phyloP scores from a whole-genome alignment of 371 early-diverging fungal species.

The Phascolomyces articulosus region DNA sequence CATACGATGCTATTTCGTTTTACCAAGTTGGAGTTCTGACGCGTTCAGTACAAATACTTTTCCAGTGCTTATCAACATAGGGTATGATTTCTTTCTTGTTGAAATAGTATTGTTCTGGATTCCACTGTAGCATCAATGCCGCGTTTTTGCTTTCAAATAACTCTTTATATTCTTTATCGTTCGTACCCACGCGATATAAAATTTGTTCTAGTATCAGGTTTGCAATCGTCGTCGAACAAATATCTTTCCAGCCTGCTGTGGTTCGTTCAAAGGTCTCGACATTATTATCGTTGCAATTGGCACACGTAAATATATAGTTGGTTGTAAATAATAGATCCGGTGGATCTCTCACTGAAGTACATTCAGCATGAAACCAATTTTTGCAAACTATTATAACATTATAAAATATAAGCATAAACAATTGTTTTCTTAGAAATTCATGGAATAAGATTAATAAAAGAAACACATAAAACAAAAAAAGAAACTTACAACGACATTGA shows the following conservation, averaged over 20 bases:
- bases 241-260: constrained; percentile 75
- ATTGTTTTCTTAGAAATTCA: neutral
- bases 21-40: constrained; percentile 68
- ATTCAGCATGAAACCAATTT: constrained; percentile 74
- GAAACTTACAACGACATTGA: constrained; percentile 60
- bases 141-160: constrained; percentile 57
- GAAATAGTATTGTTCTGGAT: constrained; percentile 62
- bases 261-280: constrained; percentile 64
- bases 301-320: constrained; percentile 66
- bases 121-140: constrained; percentile 52
- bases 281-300: constrained; percentile 36
- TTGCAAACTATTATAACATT: constrained; percentile 58
- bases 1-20: too few relatives aligned
- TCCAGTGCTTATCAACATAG: constrained; percentile 72
- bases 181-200: constrained; percentile 30
- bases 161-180: constrained; percentile 41
- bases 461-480: too few relatives aligned
- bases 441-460: too few relatives aligned
- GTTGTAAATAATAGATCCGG: constrained; percentile 64
- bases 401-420: neutral
- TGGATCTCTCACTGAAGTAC: constrained; percentile 52
- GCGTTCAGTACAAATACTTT: constrained; percentile 69
- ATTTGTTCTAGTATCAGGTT: constrained; percentile 65
- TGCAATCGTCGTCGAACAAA: constrained; percentile 67
- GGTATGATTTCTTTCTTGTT: constrained; percentile 72